A percentile compares a stretch with the other conserved stretches of the same genome.
Evolutionary conservation across 306 rosid species (phyloP).

Genomic region (Hippophae rhamnoides): DNA sequence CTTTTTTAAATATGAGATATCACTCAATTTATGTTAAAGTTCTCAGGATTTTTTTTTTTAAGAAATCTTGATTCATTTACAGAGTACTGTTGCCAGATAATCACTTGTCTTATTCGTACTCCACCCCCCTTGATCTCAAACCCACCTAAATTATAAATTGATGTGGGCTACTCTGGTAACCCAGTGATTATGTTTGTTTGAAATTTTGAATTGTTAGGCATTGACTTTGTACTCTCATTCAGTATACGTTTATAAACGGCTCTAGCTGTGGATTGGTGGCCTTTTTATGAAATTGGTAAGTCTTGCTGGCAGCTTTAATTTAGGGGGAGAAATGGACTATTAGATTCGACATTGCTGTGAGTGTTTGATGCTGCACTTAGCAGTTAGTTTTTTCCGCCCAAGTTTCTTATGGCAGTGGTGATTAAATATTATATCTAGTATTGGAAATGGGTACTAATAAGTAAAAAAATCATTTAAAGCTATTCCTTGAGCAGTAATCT

Average conservation of each 20-base stretch:
- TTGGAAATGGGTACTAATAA: too few species aligned
- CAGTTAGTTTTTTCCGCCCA: neutral
- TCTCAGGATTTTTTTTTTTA: neutral
- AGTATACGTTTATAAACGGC: neutral
- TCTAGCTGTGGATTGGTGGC: too few species aligned
- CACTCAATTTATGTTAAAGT: too few species aligned
- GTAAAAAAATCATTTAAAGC: neutral
- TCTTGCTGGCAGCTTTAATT: neutral
- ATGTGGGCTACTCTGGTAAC: neutral
- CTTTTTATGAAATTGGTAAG: neutral
- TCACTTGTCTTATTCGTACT: too few species aligned
- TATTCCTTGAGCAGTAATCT: neutral
- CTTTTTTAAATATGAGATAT: neutral
- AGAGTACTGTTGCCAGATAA: too few species aligned
- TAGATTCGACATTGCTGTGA: neutral
- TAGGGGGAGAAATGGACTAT: neutral
- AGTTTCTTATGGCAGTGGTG: neutral
- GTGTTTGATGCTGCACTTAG: neutral
- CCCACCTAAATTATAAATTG: neutral
- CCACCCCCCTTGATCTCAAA: too few species aligned
- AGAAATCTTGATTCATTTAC: neutral
- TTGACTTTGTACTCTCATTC: neutral
- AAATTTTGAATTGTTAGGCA: neutral
- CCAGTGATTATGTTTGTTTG: neutral
- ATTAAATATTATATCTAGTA: neutral